phyloP scores from a whole-genome alignment of 495 filamentous ascomycete species.

The Hypoxylon fragiforme region DNA sequence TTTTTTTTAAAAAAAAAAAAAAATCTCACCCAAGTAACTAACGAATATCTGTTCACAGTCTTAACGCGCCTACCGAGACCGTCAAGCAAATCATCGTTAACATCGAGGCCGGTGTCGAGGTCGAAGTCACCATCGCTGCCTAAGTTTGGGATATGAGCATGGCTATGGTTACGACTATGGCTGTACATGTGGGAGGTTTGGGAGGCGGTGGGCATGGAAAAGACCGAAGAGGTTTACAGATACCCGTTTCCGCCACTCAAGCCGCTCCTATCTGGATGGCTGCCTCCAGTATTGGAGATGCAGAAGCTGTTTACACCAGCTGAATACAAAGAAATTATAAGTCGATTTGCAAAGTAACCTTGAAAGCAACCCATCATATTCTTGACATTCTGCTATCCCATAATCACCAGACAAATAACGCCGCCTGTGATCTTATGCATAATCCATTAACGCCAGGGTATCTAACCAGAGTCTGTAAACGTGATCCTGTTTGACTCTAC shows the following conservation, averaged over 20 bases:
- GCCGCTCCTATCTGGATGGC: not conserved
- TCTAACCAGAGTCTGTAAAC: conserved; percentile 8
- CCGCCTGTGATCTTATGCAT: conserved; percentile 1
- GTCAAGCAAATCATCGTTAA: conserved; percentile 99
- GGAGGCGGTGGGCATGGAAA: conserved; percentile 1
- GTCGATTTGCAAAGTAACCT: conserved; percentile 5
- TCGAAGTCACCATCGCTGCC: conserved; percentile 99
- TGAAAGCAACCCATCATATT: too few relatives aligned
- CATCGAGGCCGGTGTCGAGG: conserved; percentile 99
- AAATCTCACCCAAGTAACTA: not conserved
- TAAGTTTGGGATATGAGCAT: conserved; percentile 47
- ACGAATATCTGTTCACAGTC: conserved; percentile 52
- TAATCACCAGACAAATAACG: too few relatives aligned
- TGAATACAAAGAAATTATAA: conserved; percentile 6
- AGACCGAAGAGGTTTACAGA: conserved; percentile 5
- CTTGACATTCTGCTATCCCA: too few relatives aligned
- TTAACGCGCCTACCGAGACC: conserved; percentile 96
- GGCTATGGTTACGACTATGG: not conserved
- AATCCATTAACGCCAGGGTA: conserved; percentile 18
- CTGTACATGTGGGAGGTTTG: too few relatives aligned
- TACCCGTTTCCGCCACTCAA: conserved; percentile 11
- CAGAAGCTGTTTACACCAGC: not conserved
- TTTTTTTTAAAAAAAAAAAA: not conserved
- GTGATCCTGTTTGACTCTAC: not conserved
- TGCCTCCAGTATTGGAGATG: conserved; percentile 4